These are phyloP conservation scores for Panellus pusillus DNA, from an alignment of 768 basidiomycete genomes.

Conservation along the genomic window DNA sequence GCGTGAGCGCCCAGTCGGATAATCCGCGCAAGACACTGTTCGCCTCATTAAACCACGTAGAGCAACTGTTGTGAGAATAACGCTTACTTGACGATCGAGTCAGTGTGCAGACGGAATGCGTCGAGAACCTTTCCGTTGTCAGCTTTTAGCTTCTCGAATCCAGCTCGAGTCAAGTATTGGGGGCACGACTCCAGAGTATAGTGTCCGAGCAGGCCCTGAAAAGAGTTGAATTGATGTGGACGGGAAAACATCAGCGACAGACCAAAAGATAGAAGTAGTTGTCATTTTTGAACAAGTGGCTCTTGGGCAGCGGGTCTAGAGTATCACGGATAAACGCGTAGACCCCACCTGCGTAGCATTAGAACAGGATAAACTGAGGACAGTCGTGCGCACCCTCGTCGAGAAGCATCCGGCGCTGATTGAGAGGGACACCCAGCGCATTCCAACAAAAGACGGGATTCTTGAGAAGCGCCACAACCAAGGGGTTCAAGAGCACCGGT, in stretches of 20 bases:
- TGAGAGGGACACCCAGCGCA: slow-evolving; percentile 72
- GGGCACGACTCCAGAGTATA: slow-evolving; percentile 64
- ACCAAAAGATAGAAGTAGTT: slow-evolving; percentile 68
- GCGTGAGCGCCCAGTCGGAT: slow-evolving; percentile 47
- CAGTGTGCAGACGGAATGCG: slow-evolving; percentile 69
- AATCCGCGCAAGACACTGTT: slow-evolving; percentile 35
- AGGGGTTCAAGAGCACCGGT: slow-evolving; percentile 59
- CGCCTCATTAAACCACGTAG: neutral
- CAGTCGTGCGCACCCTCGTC: slow-evolving; percentile 38
- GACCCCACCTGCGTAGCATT: slow-evolving; percentile 21
- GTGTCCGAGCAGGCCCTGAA: slow-evolving; percentile 46
- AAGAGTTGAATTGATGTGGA: neutral
- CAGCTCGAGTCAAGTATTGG: slow-evolving; percentile 58
- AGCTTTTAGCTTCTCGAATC: slow-evolving; percentile 56
- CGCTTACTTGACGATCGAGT: slow-evolving; percentile 64
- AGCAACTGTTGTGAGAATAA: neutral
- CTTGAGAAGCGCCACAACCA: slow-evolving; percentile 57
- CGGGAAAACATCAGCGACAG: slow-evolving; percentile 14
- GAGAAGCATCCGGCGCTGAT: slow-evolving; percentile 63
- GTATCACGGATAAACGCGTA: slow-evolving; percentile 56
- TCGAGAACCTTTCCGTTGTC: slow-evolving; percentile 46
- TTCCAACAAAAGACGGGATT: slow-evolving; percentile 70
- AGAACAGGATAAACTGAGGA: neutral
- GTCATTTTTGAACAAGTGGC: slow-evolving; percentile 56
- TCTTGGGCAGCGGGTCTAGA: slow-evolving; percentile 47